These are phyloP conservation scores for Coemansia sp. DNA, from an alignment of 192 early-diverging fungal genomes.

Conservation along the genomic window DNA sequence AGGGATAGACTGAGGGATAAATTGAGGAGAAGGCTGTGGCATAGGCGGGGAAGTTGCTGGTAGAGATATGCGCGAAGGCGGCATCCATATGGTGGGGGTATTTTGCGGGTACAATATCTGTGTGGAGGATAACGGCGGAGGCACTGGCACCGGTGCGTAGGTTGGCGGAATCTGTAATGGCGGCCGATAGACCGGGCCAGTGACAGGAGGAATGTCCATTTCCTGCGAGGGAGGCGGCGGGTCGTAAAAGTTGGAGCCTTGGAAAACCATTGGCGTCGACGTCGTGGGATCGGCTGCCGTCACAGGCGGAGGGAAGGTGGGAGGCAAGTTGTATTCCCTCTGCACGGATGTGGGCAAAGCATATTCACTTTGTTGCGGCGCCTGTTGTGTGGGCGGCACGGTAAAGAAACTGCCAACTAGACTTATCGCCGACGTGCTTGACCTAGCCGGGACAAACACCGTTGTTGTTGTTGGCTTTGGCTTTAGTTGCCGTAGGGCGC, in stretches of 20 bases:
- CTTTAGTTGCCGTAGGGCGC: slow-evolving; percentile 11
- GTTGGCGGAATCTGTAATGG: neutral
- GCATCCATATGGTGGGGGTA: slow-evolving; percentile 30
- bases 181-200: neutral
- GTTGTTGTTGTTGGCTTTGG: neutral
- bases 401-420: neutral
- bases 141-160: neutral
- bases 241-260: neutral
- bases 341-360: neutral
- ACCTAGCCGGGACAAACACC: neutral
- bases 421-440: neutral
- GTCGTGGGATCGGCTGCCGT: neutral
- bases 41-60: neutral
- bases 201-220: neutral
- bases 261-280: neutral
- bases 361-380: neutral
- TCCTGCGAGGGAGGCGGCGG: neutral
- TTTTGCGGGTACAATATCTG: slow-evolving; percentile 7
- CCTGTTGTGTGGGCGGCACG: neutral
- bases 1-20: neutral
- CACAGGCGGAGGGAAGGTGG: neutral
- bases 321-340: neutral
- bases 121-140: neutral
- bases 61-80: neutral
- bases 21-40: no score